Base-by-base conservation (phyloP, 768 basidiomycete species). In the Amanita molliuscula region DNA sequence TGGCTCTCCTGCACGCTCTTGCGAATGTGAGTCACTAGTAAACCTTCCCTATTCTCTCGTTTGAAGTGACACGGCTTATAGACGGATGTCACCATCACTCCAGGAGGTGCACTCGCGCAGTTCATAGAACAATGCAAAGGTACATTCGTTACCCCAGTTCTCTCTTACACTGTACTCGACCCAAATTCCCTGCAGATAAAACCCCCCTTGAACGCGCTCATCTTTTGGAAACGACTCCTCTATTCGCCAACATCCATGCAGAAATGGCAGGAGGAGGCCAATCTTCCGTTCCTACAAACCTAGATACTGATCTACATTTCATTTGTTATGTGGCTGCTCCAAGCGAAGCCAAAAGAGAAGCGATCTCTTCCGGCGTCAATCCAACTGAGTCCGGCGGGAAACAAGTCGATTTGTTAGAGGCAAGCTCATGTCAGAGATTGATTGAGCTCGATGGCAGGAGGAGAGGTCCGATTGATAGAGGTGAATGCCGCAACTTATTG, bases 391-490 rank as follows among this genome's bases (percentile, higher is more conserved):
- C 36, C 2, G 38, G 25, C 9, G 36, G 29, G 10, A 42, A 40
- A 25, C 16, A 42, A 29, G 36, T 26, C 0, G 25, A 35, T 0
- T 25, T 41, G 40, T 41, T 21, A 26, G 40, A n/a, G 20, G 37
- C 23, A 18, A 25, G n/a, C 13, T 31, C 10, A 0, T 29, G 31
- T 52, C 65, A 68, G 66, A 73, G 84, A 41, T 63, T 96, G 6
- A 67, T 95, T 40, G 94, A 96, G 63, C 68, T 98, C 42, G 92
- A 96, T 65, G 93, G 93, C 0, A 67, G 79, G 37, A 67, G 93
- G 38, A 65, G 61, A 7, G 88, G 88, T 3, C 91, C 93, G 1
- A 71, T 96, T 56, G 92, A 96, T 61, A 75, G 82, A 55, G 88
- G 88, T 0, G 68, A 71, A 51, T 79, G 78, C 55, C 64, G 53